Evolutionary conservation across 306 rosid genomes (phyloP), one percentile per base, ranked within the genome.

Genomic region (Lathyrus oleraceus): DNA sequence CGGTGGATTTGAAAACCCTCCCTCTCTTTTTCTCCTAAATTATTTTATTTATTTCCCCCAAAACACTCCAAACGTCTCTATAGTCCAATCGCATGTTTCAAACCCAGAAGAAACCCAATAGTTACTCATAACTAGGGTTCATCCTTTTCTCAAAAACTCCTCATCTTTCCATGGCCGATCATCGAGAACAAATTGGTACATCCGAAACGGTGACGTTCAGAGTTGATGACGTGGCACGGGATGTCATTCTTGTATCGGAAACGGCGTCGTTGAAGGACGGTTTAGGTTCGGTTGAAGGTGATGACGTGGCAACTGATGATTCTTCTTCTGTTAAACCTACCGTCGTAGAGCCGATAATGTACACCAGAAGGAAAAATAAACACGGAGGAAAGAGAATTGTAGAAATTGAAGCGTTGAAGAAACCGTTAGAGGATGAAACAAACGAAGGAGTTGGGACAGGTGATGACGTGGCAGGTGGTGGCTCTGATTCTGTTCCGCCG

Each of bases 341-440:
- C 2, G 11, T 2, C 0, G 40, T 1, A 5, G 42, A 5, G 21
- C 51, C 12, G 23, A 76, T 58, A 63, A 67, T 27, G 43, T 70
- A 77, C 16, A 36, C 44, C 3, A 62, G 84, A 48, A 79, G 44
- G 57, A 2, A 4, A 5, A 64, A 59, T 52, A 61, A 38, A 36
- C 61, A 43, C 2, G 38, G 39, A 9, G 51, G 51, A 51, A 23
- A 54, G 30, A 11, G 8, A 21, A 6, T 21, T 19, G 38, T 12
- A 8, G 53, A 20, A 7, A 63, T 5, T 5, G 13, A 40, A 40
- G 15, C 44, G 20, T 8, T 60, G 6, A 9, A 5, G 67, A 19
- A 16, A 2, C 6, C 20, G n/a, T 14, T 1, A n/a, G 67, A 10
- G 59, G 11, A 19, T 14, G 35, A 10, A 39, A 23, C 45, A 17